Base-by-base conservation (phyloP, 257 asterid species). In the Solanum clarkiae region DNA sequence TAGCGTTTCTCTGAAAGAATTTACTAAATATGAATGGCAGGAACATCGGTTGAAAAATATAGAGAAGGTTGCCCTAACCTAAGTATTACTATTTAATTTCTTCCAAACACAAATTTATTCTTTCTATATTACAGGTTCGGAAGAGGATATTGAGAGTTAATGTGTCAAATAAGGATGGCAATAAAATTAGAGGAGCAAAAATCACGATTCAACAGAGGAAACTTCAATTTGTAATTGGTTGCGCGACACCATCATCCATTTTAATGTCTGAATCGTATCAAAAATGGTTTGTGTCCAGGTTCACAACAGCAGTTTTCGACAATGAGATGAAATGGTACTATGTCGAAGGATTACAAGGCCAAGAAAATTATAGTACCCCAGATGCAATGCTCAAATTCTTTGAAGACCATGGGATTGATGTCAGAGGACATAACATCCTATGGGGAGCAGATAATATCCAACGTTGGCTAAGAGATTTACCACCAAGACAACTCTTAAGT, bases 291-390 rank as follows among this genome's bases (percentile, higher is more conserved):
- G 20, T 85, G 8, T 8, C 84, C 10, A 92, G 96, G 8, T 93
- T 90, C 89, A 85, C 89, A 1, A 92, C 92, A 6, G 77, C 90
- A 1, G 86, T 90, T 4, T 92, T 92, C 44, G 86, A 89, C 89
- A 93, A 93, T 81, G 93, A 93, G 84, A 85, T 93, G 90, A 93
- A 93, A 69, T 93, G 96, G 96, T 91, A 93, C 86, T 90, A 79
- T 55, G 89, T 89, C 1, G 92, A 93, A 72, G 7, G 0, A 26
- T 4, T 7, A 6, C 87, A 59, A 1, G 92, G 90, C 3, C 44
- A 44, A 2, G 94, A 90, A 82, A 89, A 91, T 80, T 93, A 91
- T 88, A 89, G 90, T 0, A 80, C 87, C 26, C 85, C 91, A 3
- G 96, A 93, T 40, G 93, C 92, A 80, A 90, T 93, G 96, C 87